These are phyloP conservation scores for Phytophthora pinifolia DNA, from an alignment of 352 stramenopile genomes.

Conservation along the genomic window DNA sequence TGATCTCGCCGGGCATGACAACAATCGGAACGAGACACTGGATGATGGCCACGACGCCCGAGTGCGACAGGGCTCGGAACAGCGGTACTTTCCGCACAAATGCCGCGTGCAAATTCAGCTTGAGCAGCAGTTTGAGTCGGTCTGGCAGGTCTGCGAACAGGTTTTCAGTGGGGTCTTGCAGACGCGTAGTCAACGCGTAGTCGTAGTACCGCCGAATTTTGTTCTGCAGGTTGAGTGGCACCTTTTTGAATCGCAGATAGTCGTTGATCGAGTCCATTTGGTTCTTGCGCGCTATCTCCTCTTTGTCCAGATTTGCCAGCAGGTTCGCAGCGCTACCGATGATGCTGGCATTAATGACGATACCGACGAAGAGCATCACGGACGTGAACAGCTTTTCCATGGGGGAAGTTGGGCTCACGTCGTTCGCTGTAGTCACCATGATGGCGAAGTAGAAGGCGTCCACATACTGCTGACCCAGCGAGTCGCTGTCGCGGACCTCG, in stretches of 20 bases:
- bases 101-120: slow-evolving; percentile 60
- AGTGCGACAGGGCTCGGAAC: slow-evolving; percentile 70
- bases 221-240: slow-evolving; percentile 60
- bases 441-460: slow-evolving; percentile 66
- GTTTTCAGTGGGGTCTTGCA: slow-evolving; percentile 56
- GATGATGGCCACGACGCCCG: slow-evolving; percentile 69
- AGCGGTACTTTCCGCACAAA: slow-evolving; percentile 79
- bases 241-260: slow-evolving; percentile 83
- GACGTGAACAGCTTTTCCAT: slow-evolving; percentile 65
- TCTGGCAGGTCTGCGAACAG: slow-evolving; percentile 77
- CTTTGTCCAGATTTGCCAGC: slow-evolving; percentile 74
- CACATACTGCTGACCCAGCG: slow-evolving; percentile 50
- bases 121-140: slow-evolving; percentile 64
- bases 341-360: slow-evolving; percentile 80
- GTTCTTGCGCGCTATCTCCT: slow-evolving; percentile 71
- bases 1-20: slow-evolving; percentile 66
- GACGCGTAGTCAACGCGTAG: slow-evolving; percentile 60
- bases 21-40: slow-evolving; percentile 67
- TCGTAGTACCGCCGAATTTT: slow-evolving; percentile 80
- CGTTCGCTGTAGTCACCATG: slow-evolving; percentile 66
- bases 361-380: slow-evolving; percentile 73
- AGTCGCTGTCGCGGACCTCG: slow-evolving; percentile 29
- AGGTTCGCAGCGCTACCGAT: slow-evolving; percentile 78
- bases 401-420: slow-evolving; percentile 51
- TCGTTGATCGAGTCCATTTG: slow-evolving; percentile 82